Evolutionary conservation across 2,329 filamentous ascomycete genomes (phyloP).

Genomic region (Aspergillus fructus): DNA sequence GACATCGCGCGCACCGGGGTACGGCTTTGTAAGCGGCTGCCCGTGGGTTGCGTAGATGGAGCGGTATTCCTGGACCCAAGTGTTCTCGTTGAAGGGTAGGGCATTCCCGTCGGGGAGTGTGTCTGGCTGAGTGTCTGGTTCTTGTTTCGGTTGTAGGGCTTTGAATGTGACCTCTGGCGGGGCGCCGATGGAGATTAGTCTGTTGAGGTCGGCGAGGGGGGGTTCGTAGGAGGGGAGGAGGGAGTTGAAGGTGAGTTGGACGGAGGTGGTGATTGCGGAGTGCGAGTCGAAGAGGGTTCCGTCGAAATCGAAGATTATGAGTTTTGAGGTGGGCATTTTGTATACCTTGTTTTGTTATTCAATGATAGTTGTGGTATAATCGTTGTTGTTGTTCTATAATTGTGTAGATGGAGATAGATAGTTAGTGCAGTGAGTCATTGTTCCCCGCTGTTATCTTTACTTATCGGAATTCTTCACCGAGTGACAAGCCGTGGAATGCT

Average conservation of each 20-base stretch:
- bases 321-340: not conserved
- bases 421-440: no score
- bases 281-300: slow-evolving; percentile 20
- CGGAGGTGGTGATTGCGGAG: slow-evolving; percentile 12
- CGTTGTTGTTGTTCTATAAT: no score
- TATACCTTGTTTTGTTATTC: not conserved
- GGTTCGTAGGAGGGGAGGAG: slow-evolving; percentile 10
- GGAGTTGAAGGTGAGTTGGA: slow-evolving; percentile 11
- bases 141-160: slow-evolving; percentile 4
- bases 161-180: slow-evolving; percentile 11
- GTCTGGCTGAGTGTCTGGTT: not conserved
- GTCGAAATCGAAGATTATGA: slow-evolving; percentile 21
- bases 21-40: slow-evolving; percentile 21
- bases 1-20: slow-evolving; percentile 18
- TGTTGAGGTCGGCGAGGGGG: not conserved
- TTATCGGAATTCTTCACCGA: no score
- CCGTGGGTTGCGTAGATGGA: slow-evolving; percentile 22
- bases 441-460: no score
- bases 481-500: no score
- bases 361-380: not conserved
- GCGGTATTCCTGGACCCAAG: slow-evolving; percentile 22
- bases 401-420: no score
- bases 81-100: slow-evolving; percentile 12
- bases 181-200: slow-evolving; percentile 13
- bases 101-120: not conserved